Conservation (phyloP, 352 stramenopile genomes). For the Peronosclerospora sorghi region DNA sequence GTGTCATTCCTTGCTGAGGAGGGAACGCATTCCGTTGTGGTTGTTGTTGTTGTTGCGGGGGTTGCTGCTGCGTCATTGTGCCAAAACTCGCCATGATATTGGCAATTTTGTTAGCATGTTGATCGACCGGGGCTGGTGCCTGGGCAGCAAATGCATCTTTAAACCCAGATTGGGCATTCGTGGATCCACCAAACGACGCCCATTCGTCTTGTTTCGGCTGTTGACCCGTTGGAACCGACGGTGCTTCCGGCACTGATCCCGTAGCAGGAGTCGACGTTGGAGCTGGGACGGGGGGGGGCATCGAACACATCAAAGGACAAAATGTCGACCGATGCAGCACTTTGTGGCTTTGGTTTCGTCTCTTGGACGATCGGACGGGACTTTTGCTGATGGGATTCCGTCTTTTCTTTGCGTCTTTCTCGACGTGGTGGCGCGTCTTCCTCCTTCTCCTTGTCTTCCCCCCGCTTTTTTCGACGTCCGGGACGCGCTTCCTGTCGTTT, state of each 20-base stretch:
- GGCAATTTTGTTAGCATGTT: conserved; percentile 67
- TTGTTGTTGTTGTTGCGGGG: conserved; percentile 17
- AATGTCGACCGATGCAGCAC: conserved; percentile 37
- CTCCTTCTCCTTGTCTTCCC: conserved; percentile 39
- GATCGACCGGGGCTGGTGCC: conserved; percentile 22
- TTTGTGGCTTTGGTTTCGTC: conserved; percentile 1
- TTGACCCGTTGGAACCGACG: background rate
- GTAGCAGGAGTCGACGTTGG: background rate
- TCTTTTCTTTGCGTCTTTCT: conserved; percentile 13
- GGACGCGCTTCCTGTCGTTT: conserved; percentile 14
- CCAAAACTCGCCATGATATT: conserved; percentile 85
- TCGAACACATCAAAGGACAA: conserved; percentile 62
- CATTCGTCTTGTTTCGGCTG: conserved; percentile 52
- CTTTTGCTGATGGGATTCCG: conserved; percentile 1
- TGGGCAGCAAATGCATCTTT: conserved; percentile 38
- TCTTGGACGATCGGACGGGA: background rate
- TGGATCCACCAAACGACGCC: conserved; percentile 58
- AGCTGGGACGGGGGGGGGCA: background rate
- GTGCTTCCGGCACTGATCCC: background rate
- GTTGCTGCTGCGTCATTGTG: conserved; percentile 7
- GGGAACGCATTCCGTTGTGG: conserved; percentile 32
- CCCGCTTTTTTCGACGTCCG: conserved; percentile 26
- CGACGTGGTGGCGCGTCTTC: conserved; percentile 17
- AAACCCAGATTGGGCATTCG: conserved; percentile 17
- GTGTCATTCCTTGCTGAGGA: conserved; percentile 35